Conservation (phyloP, 306 rosid genomes). For the Rubus idaeus region DNA sequence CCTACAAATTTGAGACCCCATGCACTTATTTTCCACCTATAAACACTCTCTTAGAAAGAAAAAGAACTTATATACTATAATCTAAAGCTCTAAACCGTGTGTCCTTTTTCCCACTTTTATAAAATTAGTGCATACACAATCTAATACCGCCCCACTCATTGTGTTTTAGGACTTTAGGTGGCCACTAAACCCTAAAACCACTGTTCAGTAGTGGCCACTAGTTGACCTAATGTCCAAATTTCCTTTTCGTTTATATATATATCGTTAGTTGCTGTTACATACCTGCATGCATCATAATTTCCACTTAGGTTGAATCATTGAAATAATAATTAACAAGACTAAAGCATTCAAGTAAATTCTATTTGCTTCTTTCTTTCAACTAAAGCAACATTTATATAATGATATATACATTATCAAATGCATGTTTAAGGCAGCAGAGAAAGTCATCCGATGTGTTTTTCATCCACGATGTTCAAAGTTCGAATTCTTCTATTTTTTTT, state of each 20-base stretch:
- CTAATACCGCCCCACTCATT: constrained; percentile 50
- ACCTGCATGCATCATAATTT: constrained; percentile 5
- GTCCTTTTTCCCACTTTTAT: not conserved
- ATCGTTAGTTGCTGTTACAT: not conserved
- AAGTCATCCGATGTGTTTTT: too few relatives aligned
- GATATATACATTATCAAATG: not conserved
- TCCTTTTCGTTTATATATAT: not conserved
- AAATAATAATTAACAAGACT: not conserved
- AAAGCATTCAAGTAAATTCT: not conserved
- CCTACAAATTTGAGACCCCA: not conserved
- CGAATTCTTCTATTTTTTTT: too few relatives aligned
- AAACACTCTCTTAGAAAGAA: not conserved
- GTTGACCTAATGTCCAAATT: not conserved
- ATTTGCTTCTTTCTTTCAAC: not conserved
- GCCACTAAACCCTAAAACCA: not conserved
- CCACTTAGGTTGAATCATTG: constrained; percentile 1
- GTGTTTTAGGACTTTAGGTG: not conserved
- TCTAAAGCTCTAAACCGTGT: constrained; percentile 2
- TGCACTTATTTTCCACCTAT: not conserved
- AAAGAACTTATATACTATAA: not conserved
- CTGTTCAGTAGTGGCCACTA: constrained; percentile 4
- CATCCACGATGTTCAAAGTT: too few relatives aligned
- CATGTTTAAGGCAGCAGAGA: not conserved
- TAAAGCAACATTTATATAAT: not conserved
- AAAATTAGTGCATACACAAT: not conserved